Conservation (phyloP, 225 moss, liverwort and hornwort species). For the Climacium dendroides region DNA sequence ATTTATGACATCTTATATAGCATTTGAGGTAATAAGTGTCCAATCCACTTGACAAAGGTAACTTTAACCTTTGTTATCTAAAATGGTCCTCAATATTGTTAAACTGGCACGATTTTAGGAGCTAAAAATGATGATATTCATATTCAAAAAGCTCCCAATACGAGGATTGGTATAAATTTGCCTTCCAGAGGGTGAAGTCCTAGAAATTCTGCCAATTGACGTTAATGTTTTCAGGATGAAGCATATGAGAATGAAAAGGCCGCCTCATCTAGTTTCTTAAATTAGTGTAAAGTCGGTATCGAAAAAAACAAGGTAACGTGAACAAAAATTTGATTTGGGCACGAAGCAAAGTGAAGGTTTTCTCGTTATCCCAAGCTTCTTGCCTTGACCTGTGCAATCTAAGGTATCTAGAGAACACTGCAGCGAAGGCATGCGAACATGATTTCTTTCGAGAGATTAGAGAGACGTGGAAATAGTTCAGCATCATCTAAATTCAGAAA, state of each 20-base stretch:
- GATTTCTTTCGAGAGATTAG: neutral
- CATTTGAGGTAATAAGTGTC: neutral
- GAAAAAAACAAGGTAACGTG: neutral
- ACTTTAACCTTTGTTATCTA: neutral
- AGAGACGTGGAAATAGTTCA: neutral
- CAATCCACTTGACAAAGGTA: neutral
- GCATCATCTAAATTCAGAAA: neutral
- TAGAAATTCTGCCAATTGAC: neutral
- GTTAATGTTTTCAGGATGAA: neutral
- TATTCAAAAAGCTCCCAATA: neutral
- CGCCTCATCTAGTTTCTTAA: neutral
- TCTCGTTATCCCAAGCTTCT: neutral
- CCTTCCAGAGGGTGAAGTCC: neutral
- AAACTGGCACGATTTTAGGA: neutral
- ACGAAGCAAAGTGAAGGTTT: neutral
- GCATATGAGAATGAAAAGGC: neutral
- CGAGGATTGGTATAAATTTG: neutral
- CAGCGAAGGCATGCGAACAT: neutral
- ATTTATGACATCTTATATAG: neutral
- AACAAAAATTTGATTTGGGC: neutral
- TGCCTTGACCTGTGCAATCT: neutral
- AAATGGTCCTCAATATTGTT: neutral
- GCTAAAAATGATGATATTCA: neutral
- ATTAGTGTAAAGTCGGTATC: neutral
- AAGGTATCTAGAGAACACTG: neutral